Base-by-base conservation (phyloP, 1,284 basidiomycete species). In the Gymnopus androsaceus region DNA sequence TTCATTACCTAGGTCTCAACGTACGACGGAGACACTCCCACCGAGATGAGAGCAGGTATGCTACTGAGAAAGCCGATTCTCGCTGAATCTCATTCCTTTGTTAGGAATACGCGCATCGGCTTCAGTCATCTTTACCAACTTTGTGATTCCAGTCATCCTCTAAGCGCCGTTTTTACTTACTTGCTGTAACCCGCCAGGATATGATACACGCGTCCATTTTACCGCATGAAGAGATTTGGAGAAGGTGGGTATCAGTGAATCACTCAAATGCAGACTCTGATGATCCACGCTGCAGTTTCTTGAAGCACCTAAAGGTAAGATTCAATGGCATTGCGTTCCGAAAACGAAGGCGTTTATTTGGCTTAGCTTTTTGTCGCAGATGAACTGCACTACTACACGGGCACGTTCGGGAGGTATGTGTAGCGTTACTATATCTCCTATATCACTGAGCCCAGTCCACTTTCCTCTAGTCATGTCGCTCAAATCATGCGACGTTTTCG, bases 21-120 rank as follows among this genome's bases (percentile, higher is more conserved):
- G 0, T 96, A 94, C 67, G 94, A 96, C 63, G 94, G 94, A 0
- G 94, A 96, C 66, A 95, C 94, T 0, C 84, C 88, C 0, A 80
- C 81, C 65, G 88, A 92, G 33, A 61, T 68, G 31, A 79, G 90
- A 56, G 66, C 73, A 59, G 76, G 88, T 87, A n/a, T n/a, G n/a
- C n/a, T n/a, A n/a, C n/a, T n/a, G n/a, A n/a, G n/a, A n/a, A n/a
- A n/a, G n/a, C n/a, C n/a, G n/a, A n/a, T n/a, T n/a, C n/a, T n/a
- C n/a, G n/a, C n/a, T n/a, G n/a, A n/a, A n/a, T n/a, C n/a, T n/a
- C 25, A 31, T 19, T 28, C 12, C 11, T 21, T 52, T 47, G 49
- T 11, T 55, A 90, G 87, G 67, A 12, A 83, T 92, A 54, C 80
- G 90, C 40, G 80, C 84, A 47, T 80, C 69, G 1, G 81, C 82